These are phyloP conservation scores for Phytophthora podocarpi DNA, from an alignment of 352 stramenopile genomes.

Conservation along the genomic window DNA sequence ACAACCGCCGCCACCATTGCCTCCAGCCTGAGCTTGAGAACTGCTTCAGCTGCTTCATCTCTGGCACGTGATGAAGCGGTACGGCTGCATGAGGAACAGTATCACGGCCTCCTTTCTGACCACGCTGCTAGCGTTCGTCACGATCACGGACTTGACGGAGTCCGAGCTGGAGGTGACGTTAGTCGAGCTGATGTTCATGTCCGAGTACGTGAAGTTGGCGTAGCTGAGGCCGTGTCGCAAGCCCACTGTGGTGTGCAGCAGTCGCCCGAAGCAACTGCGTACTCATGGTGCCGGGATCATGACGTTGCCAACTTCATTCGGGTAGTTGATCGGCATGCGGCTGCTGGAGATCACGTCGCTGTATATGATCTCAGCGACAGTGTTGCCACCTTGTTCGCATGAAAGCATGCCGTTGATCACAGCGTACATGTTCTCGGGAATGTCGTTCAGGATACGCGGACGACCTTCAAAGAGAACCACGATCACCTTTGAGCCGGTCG, in stretches of 20 bases:
- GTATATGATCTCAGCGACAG: slow-evolving; percentile 78
- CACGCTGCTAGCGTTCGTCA: slow-evolving; percentile 32
- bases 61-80: no score
- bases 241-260: slow-evolving; percentile 59
- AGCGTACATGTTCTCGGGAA: slow-evolving; percentile 51
- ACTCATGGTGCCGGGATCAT: slow-evolving; percentile 10
- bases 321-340: slow-evolving; percentile 39
- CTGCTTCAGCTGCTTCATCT: no score
- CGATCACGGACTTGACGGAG: slow-evolving; percentile 13
- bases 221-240: slow-evolving; percentile 68
- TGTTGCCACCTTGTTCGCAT: slow-evolving; percentile 68
- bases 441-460: slow-evolving; percentile 57
- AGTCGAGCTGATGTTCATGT: slow-evolving; percentile 37
- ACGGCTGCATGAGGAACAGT: no score
- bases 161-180: slow-evolving; percentile 35
- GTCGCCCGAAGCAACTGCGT: slow-evolving; percentile 33
- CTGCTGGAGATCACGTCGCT: slow-evolving; percentile 6
- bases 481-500: slow-evolving; percentile 72
- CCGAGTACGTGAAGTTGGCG: slow-evolving; percentile 55
- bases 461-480: slow-evolving; percentile 66
- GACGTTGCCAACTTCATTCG: slow-evolving; percentile 41
- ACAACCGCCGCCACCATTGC: no score
- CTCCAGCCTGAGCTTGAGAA: no score
- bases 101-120: slow-evolving; percentile 47
- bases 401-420: slow-evolving; percentile 73